phyloP scores from a whole-genome alignment of 768 basidiomycete genomes.

The Lactarius trivialis region DNA sequence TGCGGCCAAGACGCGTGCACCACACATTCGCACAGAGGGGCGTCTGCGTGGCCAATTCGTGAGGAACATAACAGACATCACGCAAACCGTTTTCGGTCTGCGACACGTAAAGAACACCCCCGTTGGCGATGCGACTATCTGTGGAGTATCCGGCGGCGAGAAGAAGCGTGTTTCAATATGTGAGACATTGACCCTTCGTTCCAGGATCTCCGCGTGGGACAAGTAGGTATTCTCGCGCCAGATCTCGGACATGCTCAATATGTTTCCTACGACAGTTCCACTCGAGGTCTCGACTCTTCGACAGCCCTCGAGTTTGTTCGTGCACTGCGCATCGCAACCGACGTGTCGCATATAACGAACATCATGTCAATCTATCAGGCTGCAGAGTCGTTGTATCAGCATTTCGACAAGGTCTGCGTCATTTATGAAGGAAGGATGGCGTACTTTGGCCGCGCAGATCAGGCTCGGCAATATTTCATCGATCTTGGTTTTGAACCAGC shows the following conservation, averaged over 20 bases:
- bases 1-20: conserved; percentile 59
- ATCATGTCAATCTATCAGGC: conserved; percentile 40
- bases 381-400: conserved; percentile 65
- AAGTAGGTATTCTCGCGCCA: background rate
- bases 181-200: conserved; percentile 33
- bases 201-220: background rate
- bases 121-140: conserved; percentile 83
- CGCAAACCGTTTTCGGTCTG: conserved; percentile 76
- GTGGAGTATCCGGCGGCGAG: conserved; percentile 75
- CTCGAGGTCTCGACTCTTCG: conserved; percentile 75
- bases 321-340: conserved; percentile 75
- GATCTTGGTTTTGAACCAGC: conserved; percentile 63
- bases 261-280: conserved; percentile 67
- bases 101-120: conserved; percentile 70
- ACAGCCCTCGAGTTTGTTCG: conserved; percentile 84
- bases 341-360: conserved; percentile 34
- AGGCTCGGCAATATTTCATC: conserved; percentile 77
- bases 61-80: conserved; percentile 42
- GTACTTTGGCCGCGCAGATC: conserved; percentile 67
- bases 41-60: conserved; percentile 40
- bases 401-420: conserved; percentile 86
- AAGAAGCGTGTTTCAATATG: conserved; percentile 78
- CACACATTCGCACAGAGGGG: conserved; percentile 42
- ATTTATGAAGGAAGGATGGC: conserved; percentile 76
- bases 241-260: background rate